Evolutionary conservation across 352 stramenopile species (phyloP), one percentile per base, ranked within the genome.

Genomic region (Globisporangium nagaii): DNA sequence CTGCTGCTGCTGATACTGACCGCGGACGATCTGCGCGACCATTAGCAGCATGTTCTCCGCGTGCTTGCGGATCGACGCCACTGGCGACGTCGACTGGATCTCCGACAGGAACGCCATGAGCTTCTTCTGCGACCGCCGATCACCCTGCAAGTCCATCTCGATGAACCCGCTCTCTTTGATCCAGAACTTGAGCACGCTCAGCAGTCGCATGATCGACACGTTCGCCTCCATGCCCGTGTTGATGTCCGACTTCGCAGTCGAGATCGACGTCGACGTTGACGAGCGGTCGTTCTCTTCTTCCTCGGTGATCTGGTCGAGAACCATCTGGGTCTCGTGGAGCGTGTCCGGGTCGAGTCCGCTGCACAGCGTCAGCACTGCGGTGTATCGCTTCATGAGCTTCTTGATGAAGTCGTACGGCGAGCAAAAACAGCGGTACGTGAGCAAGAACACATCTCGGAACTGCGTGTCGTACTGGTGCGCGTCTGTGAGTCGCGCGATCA

Each of bases 181-280:
- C 84, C 84, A 95, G 44, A 79, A 95, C 58, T 95, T 95, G 51
- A 95, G 68, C 11, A 95, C 80, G 52, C 77, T 93, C 34, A 95
- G 69, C 19, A 92, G 46, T 5, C 84, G 80, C 83, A 95, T 95
- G 57, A 95, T 91, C 9, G 82, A 91, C 17, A 95, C 78, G 42
- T 77, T 92, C 20, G 81, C 84, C 53, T 91, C 82, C 70, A 89
- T 84, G 28, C 71, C 68, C 6, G 80, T 87, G 58, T 88, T 86
- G 53, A 93, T 89, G 51, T 92, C 80, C 1, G 82, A 90, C 15
- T 70, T 68, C 8, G 79, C 81, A 2, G 79, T 88, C 2, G 79
- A 89, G 53, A 89, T 77, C 1, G 74, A 82, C 9, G 78, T 88
- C 8, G 70, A 60, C 13, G 70, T 87, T 17, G 81, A 91, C 24